phyloP scores from a whole-genome alignment of 2,329 filamentous ascomycete genomes.

The Calonectria crousiana region DNA sequence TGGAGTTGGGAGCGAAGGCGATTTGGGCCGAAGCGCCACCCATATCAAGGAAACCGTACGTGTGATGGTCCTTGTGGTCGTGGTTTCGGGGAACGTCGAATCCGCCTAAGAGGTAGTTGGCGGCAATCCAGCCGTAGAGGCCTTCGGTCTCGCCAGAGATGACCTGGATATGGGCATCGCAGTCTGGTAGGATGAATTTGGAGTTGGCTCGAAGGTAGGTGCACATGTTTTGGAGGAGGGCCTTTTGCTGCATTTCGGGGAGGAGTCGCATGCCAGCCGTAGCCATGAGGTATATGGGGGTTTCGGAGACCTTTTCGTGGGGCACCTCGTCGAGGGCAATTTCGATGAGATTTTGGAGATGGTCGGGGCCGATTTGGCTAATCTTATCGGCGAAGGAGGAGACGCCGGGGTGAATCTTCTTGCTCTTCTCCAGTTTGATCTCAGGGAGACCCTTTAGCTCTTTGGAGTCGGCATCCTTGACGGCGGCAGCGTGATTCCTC shows the following conservation, averaged over 20 bases:
- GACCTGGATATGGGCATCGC: conserved; percentile 88
- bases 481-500: conserved; percentile 79
- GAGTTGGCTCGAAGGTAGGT: conserved; percentile 83
- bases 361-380: conserved; percentile 81
- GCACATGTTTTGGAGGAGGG: conserved; percentile 83
- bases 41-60: conserved; percentile 98
- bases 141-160: conserved; percentile 97
- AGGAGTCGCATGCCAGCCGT: conserved; percentile 95
- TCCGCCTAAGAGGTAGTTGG: conserved; percentile 93
- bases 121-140: conserved; percentile 96
- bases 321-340: conserved; percentile 87
- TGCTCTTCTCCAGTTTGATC: conserved; percentile 86
- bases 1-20: conserved; percentile 93
- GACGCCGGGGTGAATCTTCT: conserved; percentile 94
- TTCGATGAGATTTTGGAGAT: conserved; percentile 82
- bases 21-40: conserved; percentile 98
- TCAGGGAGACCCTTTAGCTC: conserved; percentile 77
- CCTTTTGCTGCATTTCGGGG: conserved; percentile 76
- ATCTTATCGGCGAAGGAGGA: conserved; percentile 89
- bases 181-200: conserved; percentile 89
- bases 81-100: conserved; percentile 84
- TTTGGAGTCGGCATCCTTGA: conserved; percentile 59
- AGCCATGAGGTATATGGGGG: conserved; percentile 93
- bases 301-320: conserved; percentile 79
- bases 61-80: conserved; percentile 87